Percentiles rank a stretch among this genome's conserved stretches.
Conservation (phyloP, 768 basidiomycete species). For the Mycena albidolilacea region DNA sequence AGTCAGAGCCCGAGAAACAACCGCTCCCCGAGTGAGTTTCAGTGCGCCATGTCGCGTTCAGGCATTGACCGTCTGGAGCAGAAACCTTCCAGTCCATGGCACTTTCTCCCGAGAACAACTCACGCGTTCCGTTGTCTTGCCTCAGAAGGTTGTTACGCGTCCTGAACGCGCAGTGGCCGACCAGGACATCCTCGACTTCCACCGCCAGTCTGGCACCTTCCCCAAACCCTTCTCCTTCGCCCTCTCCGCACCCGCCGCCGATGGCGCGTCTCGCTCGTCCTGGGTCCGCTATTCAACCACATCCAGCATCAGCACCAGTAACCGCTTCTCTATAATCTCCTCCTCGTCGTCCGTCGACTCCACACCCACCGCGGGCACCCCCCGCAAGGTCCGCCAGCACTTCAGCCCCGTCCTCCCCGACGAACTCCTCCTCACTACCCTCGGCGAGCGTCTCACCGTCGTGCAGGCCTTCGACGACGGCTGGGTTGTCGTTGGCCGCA, state of each 20-base stretch:
- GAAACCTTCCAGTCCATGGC: conserved; percentile 29
- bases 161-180: conserved; percentile 48
- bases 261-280: conserved; percentile 41
- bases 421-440: conserved; percentile 69
- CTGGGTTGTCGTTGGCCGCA: conserved; percentile 81
- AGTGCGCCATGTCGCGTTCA: neutral
- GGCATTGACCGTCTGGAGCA: neutral
- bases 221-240: conserved; percentile 62
- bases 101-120: conserved; percentile 60
- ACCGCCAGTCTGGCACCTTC: conserved; percentile 58
- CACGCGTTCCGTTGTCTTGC: conserved; percentile 65
- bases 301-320: conserved; percentile 44
- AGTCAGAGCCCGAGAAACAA: conserved; percentile 43
- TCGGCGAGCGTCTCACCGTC: conserved; percentile 74
- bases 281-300: conserved; percentile 51
- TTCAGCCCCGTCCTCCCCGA: conserved; percentile 83
- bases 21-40: conserved; percentile 42
- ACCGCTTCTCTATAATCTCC: conserved; percentile 58
- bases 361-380: conserved; percentile 50
- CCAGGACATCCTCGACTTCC: conserved; percentile 61
- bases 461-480: conserved; percentile 83
- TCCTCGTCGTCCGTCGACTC: conserved; percentile 53
- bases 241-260: conserved; percentile 44
- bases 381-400: conserved; percentile 73
- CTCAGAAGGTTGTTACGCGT: conserved; percentile 61